Base-by-base conservation (phyloP, 2,329 filamentous ascomycete genomes). In the Clarireedia paspali region DNA sequence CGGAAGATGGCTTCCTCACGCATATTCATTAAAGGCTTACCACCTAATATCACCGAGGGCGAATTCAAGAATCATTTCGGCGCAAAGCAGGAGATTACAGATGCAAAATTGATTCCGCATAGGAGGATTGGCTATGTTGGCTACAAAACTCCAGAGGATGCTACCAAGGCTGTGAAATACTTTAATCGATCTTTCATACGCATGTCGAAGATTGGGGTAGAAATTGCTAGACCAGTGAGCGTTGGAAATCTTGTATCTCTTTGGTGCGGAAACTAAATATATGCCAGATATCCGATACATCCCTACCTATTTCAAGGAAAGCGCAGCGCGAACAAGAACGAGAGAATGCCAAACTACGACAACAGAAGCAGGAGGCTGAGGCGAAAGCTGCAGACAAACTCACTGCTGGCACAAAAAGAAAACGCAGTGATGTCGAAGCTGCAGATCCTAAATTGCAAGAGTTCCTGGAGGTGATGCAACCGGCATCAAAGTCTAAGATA, bases 111-210 rank as follows among this genome's bases (percentile, higher is more conserved):
- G 69, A 89, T 97, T 68, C 83, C 89, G 5, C 85, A 91, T 67
- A 84, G 94, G 66, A 83, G 91, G 64, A 96, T 99, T 72, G 94
- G 91, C 65, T 99, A 96, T 78, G 84, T 99, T 58, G 94, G 94
- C 60, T 97, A 92, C 78, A 91, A 89, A 74, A 88, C 82, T 51
- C 76, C 87, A 14, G 83, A 92, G 60, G 87, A 89, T 69, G 94
- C 94, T 56, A 77, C 82, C 56, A 82, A 85, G 68, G 92, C 94
- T 46, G 88, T 95, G 70, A 91, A 89, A 72, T 95, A 96, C 76
- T 96, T 96, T 78, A 91, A 99, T 77, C 89, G 83, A 70, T 87
- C 91, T 61, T 99, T 91, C 73, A 90, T 99, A 66, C 89, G 91
- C 65, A 94, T 96, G 88, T 96, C 91, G 57, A 95, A 87, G 75